Conservation (phyloP, 768 basidiomycete species). For the Mycena haematopus region DNA sequence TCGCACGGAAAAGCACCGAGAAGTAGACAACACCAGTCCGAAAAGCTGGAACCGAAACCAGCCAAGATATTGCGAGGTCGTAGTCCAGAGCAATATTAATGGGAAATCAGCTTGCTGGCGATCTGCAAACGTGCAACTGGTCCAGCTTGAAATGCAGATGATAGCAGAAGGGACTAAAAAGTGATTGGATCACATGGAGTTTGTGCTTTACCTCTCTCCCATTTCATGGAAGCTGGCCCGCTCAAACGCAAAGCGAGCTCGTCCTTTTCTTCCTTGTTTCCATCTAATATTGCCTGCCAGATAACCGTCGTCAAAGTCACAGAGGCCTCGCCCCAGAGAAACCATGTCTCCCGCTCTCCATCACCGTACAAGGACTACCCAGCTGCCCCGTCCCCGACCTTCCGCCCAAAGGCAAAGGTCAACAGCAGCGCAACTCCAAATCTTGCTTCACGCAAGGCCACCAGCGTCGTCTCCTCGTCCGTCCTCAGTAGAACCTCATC, state of each 20-base stretch:
- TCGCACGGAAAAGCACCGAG: too few species aligned
- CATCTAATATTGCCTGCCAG: slow-evolving; percentile 23
- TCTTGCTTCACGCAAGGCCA: slow-evolving; percentile 36
- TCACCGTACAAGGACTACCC: slow-evolving; percentile 46
- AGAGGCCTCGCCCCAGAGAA: slow-evolving; percentile 17
- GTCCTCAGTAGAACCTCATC: slow-evolving; percentile 39
- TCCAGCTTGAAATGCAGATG: too few species aligned
- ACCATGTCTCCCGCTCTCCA: slow-evolving; percentile 33
- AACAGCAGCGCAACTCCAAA: slow-evolving; percentile 55
- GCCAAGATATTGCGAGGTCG: too few species aligned
- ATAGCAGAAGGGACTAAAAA: background rate
- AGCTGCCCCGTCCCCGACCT: slow-evolving; percentile 33
- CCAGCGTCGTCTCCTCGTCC: slow-evolving; percentile 42
- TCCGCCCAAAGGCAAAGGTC: slow-evolving; percentile 65
- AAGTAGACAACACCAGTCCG: too few species aligned
- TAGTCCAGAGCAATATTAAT: too few species aligned
- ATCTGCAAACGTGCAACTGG: too few species aligned
- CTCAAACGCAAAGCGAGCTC: slow-evolving; percentile 17
- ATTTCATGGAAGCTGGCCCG: slow-evolving; percentile 24
- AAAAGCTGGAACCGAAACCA: too few species aligned
- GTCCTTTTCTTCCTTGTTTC: background rate
- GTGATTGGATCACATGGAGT: background rate
- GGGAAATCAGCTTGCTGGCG: too few species aligned
- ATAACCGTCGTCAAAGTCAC: slow-evolving; percentile 29
- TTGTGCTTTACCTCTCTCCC: slow-evolving; percentile 1